phyloP scores from a whole-genome alignment of 1,139 yeast species.

The Debaryomyces robertsiae region DNA sequence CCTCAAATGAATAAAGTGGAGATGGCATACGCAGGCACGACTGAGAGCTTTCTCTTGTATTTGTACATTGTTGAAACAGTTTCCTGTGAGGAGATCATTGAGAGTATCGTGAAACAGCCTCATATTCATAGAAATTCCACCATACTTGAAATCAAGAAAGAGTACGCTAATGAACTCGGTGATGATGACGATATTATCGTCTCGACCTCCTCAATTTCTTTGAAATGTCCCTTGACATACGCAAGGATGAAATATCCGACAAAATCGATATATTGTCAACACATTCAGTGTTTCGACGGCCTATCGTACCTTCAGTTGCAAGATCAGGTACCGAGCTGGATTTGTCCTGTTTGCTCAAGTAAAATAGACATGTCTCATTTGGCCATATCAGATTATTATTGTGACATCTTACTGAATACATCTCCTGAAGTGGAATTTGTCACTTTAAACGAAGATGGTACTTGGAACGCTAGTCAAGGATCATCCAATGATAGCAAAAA shows the following conservation, averaged over 20 bases:
- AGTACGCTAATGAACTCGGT: constrained; percentile 36
- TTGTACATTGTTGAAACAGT: constrained; percentile 56
- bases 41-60: constrained; percentile 47
- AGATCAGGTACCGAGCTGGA: constrained; percentile 64
- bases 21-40: constrained; percentile 55
- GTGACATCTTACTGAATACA: constrained; percentile 50
- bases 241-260: constrained; percentile 63
- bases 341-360: constrained; percentile 65
- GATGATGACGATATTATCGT: constrained; percentile 59
- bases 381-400: constrained; percentile 62
- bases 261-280: constrained; percentile 60
- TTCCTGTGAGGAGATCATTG: constrained; percentile 37
- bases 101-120: constrained; percentile 33
- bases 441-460: constrained; percentile 57
- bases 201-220: constrained; percentile 55
- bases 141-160: constrained; percentile 39
- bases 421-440: constrained; percentile 54
- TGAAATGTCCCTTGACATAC: constrained; percentile 67
- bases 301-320: constrained; percentile 61
- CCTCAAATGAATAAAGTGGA: constrained; percentile 43
- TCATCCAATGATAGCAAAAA: background rate
- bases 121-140: constrained; percentile 54
- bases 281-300: constrained; percentile 75
- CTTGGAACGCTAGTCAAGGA: constrained; percentile 42
- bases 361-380: constrained; percentile 50